Base-by-base conservation (phyloP, 2,329 filamentous ascomycete genomes). In the Calonectria pseudoturangicola region DNA sequence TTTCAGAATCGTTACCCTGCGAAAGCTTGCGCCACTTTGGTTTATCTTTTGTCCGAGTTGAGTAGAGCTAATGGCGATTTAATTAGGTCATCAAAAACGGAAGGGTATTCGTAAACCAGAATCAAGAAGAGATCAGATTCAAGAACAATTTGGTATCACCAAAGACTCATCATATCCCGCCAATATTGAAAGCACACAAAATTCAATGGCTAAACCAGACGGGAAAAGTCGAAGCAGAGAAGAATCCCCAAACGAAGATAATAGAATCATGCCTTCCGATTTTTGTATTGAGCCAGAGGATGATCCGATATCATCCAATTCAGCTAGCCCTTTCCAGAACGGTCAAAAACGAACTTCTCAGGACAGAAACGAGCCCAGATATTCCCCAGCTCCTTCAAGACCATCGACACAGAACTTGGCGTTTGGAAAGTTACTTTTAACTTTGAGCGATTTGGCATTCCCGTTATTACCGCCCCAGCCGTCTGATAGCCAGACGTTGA, bases 391-490 rank as follows among this genome's bases (percentile, higher is more conserved):
- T n/a, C n/a, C 15, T n/a, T 56, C 51, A 36, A 56, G 51, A 33
- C 28, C 33, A 0, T 12, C 36, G 1, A 33, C 51, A 8, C 30
- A 56, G 10, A 30, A 56, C 18, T 56, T 16, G 10, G 51, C 30
- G 7, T 56, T 56, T 56, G 30, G 51, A 8, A 33, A 56, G 28
- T 18, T 56, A 21, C 51, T 56, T 21, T 36, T 56, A 6, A 56
- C 51, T 3, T 28, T 56, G 3, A 36, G 51, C 18, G 51, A 56
- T 18, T 30, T 56, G 30, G 51, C 51, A 5, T 56, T 56, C 12
- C 51, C 51, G 3, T 21, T 56, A 27, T 56, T 56, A 25, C 18
- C 51, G 7, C 51, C 51, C 2, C 51, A 56, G 4, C 51, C 30
- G 4, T 18, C 30, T 36, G 16, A 36, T 18, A 28, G 13, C 8